phyloP scores from a whole-genome alignment of 805 yeast species.

The Myxozyma nipponensis region DNA sequence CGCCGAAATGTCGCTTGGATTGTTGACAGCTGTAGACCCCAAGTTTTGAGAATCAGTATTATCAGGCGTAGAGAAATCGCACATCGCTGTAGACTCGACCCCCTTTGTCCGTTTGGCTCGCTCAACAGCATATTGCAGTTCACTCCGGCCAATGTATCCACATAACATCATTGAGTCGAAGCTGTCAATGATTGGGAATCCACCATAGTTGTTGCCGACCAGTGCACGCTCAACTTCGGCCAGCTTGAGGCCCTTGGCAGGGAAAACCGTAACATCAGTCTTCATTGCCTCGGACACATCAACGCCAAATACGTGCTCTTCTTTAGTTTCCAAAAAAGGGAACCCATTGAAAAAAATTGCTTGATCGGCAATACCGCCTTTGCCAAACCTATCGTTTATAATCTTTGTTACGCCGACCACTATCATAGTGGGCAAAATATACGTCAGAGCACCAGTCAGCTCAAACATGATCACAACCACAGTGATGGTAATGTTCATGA shows the following conservation, averaged over 20 bases:
- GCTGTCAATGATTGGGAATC: conserved; percentile 41
- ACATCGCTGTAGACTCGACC: conserved; percentile 1
- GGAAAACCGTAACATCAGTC: conserved; percentile 28
- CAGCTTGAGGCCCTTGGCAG: conserved; percentile 27
- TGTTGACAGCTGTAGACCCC: not conserved
- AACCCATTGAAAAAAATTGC: conserved; percentile 85
- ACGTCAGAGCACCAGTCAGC: conserved; percentile 88
- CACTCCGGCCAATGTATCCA: conserved; percentile 37
- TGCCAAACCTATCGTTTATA: conserved; percentile 72
- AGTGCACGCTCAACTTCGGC: conserved; percentile 29
- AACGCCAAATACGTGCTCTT: conserved; percentile 56
- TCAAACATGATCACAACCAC: conserved; percentile 96
- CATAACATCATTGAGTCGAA: conserved; percentile 30
- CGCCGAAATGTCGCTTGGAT: not conserved
- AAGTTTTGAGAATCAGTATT: not conserved
- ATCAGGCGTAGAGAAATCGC: conserved; percentile 21
- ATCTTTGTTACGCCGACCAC: conserved; percentile 84
- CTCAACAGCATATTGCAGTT: conserved; percentile 29
- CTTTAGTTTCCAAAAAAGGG: conserved; percentile 71
- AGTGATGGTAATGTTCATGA: conserved; percentile 85
- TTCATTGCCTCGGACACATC: conserved; percentile 63
- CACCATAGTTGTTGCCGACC: conserved; percentile 28
- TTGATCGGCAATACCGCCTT: conserved; percentile 92
- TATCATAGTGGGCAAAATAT: conserved; percentile 93
- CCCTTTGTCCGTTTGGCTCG: conserved; percentile 6